Percentiles rank a stretch among this genome's conserved stretches.
These are phyloP conservation scores for Circinella umbellata DNA, from an alignment of 371 early-diverging fungal species.

Conservation along the genomic window DNA sequence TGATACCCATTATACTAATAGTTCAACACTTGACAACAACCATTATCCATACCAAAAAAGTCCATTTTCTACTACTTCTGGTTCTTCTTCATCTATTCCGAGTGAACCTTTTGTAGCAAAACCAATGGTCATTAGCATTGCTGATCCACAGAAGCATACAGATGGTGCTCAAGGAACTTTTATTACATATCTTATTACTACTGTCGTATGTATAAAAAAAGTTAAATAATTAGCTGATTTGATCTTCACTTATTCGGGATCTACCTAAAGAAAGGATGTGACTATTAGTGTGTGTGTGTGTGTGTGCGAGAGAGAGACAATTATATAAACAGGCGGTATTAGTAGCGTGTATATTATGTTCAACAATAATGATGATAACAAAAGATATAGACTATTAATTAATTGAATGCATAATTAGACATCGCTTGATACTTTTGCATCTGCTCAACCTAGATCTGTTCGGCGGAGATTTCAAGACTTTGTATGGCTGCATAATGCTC, in stretches of 20 bases:
- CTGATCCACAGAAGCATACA: conserved; percentile 85
- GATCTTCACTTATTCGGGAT: too few species aligned
- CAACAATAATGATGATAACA: too few species aligned
- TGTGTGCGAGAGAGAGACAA: too few species aligned
- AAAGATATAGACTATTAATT: too few species aligned
- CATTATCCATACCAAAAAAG: neutral
- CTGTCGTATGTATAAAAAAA: conserved; percentile 56
- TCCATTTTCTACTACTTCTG: neutral
- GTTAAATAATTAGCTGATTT: neutral
- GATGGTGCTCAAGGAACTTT: conserved; percentile 80
- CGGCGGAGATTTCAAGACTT: conserved; percentile 95
- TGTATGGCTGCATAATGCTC: conserved; percentile 81
- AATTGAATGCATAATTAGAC: conserved; percentile 44
- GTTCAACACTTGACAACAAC: neutral
- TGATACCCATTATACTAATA: neutral
- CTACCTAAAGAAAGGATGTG: too few species aligned
- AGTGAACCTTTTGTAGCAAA: conserved; percentile 8
- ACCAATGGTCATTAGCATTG: conserved; percentile 59
- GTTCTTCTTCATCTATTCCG: too few species aligned
- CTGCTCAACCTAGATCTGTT: conserved; percentile 56
- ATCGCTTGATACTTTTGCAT: conserved; percentile 53
- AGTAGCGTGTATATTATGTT: too few species aligned
- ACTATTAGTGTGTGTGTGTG: too few species aligned
- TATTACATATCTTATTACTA: conserved; percentile 84
- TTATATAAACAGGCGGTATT: too few species aligned